Evolutionary conservation across 2,329 filamentous ascomycete genomes (phyloP).

Genomic region (Tolypocladium nubicola): DNA sequence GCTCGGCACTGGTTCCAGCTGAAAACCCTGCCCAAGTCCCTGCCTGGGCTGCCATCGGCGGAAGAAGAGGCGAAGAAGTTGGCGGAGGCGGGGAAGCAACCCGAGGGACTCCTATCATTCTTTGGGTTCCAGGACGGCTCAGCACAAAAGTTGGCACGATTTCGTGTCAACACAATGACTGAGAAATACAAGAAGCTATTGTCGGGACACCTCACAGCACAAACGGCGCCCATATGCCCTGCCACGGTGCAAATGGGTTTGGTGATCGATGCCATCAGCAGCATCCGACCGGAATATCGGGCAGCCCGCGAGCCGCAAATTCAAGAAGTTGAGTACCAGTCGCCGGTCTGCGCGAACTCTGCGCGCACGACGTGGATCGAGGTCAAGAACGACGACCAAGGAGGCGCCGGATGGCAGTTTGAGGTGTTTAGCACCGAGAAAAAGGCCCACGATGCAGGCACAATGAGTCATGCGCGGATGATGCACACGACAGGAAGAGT

Average conservation of each 20-base stretch:
- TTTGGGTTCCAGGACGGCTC: not conserved
- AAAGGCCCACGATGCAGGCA: not conserved
- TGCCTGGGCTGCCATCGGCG: slow-evolving; percentile 1
- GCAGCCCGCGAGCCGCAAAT: slow-evolving; percentile 14
- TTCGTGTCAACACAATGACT: slow-evolving; percentile 28
- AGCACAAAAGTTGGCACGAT: slow-evolving; percentile 13
- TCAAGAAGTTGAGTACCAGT: slow-evolving; percentile 17
- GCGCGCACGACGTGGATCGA: slow-evolving; percentile 18
- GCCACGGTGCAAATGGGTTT: slow-evolving; percentile 22
- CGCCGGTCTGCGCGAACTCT: slow-evolving; percentile 2
- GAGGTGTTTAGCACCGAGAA: slow-evolving; percentile 1
- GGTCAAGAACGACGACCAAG: not conserved
- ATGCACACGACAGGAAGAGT: not conserved
- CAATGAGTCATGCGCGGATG: not conserved
- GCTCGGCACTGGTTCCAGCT: slow-evolving; percentile 26
- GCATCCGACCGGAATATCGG: slow-evolving; percentile 14
- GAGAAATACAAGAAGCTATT: slow-evolving; percentile 23
- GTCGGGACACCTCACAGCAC: slow-evolving; percentile 25
- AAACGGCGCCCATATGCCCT: slow-evolving; percentile 27
- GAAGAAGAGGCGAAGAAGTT: not conserved
- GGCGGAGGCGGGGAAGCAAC: not conserved
- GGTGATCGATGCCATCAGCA: slow-evolving; percentile 18
- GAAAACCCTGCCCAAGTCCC: slow-evolving; percentile 7
- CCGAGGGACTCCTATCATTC: not conserved
- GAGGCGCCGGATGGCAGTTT: not conserved